Evolutionary conservation across 306 rosid genomes (phyloP), one percentile per base, ranked within the genome.

Genomic region (Medicago lupulina): DNA sequence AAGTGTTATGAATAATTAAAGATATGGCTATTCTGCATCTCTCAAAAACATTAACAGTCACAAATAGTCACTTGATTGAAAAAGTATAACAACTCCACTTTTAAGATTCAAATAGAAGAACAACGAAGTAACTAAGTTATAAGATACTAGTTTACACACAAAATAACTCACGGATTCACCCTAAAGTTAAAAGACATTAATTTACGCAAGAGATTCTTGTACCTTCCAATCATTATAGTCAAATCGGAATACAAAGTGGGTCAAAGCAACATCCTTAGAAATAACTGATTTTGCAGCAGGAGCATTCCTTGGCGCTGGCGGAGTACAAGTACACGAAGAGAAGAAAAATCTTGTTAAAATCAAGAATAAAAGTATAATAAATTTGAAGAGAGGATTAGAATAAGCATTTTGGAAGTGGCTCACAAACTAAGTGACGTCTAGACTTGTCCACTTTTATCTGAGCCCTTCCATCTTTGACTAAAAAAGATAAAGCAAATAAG

Each of bases 171-270:
- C 9, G 19, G 16, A 74, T 28, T 44, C 40, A 34, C 43, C 14
- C 47, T 0, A 17, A 19, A 68, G 8, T 39, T 18, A 50, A 25
- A 71, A 58, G 28, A 34, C 7, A 34, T 3, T 71, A 8, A 34
- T 72, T 5, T 3, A 51, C 34, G 38, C 11, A 13, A 17, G n/a
- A 58, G 19, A 58, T 19, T 59, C 9, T 25, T 43, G 38, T 79
- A 86, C 90, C 90, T 86, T 84, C 90, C 90, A 83, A 63, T 86
- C 90, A 17, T 40, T 72, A 40, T 53, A 86, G 75, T 86, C 90
- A 67, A 81, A 79, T 76, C 90, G 79, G 81, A 86, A 86, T 21
- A 86, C 74, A 70, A 86, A 81, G 65, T 86, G 90, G 43, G 63
- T 83, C 74, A 47, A 41, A 81, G 86, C 36, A 76, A 84, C 87